Conservation (phyloP, 1,284 basidiomycete genomes). For the Puccinia novopanici region DNA sequence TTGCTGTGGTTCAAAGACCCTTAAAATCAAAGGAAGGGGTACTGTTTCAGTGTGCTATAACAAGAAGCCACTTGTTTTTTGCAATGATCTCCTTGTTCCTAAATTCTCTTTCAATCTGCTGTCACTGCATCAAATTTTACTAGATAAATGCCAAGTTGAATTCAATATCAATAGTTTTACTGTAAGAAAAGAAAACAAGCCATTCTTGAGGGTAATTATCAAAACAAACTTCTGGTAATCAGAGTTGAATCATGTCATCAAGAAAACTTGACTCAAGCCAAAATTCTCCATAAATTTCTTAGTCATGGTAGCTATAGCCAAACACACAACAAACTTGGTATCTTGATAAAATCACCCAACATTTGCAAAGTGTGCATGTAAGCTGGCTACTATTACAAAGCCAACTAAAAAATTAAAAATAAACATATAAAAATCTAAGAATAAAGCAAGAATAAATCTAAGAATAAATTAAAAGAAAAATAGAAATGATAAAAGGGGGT, state of each 20-base stretch:
- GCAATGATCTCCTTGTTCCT: conserved; percentile 11
- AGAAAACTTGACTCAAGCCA: too few species aligned
- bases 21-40: conserved; percentile 11
- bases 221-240: neutral
- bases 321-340: too few species aligned
- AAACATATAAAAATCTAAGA: too few species aligned
- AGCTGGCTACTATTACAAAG: too few species aligned
- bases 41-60: neutral
- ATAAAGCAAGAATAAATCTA: too few species aligned
- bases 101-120: conserved; percentile 4
- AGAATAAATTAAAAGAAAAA: too few species aligned
- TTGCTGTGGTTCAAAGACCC: neutral
- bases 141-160: neutral
- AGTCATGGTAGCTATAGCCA: too few species aligned
- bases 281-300: too few species aligned
- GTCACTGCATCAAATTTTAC: neutral
- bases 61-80: neutral
- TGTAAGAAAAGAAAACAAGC: neutral
- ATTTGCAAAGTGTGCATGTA: too few species aligned
- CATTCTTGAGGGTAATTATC: neutral
- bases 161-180: neutral
- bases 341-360: too few species aligned
- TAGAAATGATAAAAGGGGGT: too few species aligned
- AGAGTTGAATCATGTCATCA: neutral
- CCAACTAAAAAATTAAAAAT: too few species aligned